These are phyloP conservation scores for Rheum nobile DNA, from an alignment of 148 eudicot species.

Conservation along the genomic window DNA sequence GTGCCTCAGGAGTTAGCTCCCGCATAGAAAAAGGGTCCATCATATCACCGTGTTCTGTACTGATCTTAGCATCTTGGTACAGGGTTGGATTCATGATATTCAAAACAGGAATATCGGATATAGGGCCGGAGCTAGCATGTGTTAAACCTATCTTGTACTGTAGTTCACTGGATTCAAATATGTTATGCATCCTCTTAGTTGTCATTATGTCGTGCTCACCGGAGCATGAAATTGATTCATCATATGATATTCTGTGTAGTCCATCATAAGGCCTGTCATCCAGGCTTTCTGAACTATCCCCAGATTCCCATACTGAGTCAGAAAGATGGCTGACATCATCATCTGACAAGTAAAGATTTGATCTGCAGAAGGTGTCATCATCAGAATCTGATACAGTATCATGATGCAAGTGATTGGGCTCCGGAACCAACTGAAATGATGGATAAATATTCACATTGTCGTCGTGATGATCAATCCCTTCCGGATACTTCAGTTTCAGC, in stretches of 20 bases:
- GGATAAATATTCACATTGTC: slow-evolving; percentile 47
- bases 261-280: slow-evolving; percentile 43
- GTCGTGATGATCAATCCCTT: slow-evolving; percentile 38
- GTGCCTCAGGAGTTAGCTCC: slow-evolving; percentile 39
- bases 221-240: slow-evolving; percentile 54
- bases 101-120: slow-evolving; percentile 39
- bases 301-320: slow-evolving; percentile 74
- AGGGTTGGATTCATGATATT: slow-evolving; percentile 24
- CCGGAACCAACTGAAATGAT: slow-evolving; percentile 88
- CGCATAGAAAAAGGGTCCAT: slow-evolving; percentile 17
- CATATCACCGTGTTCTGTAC: slow-evolving; percentile 15
- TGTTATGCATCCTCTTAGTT: slow-evolving; percentile 11
- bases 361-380: slow-evolving; percentile 77
- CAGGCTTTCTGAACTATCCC: slow-evolving; percentile 35
- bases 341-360: slow-evolving; percentile 66
- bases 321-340: slow-evolving; percentile 47
- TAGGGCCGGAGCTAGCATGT: slow-evolving; percentile 18
- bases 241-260: slow-evolving; percentile 34
- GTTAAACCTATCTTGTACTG: slow-evolving; percentile 16
- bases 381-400: slow-evolving; percentile 66
- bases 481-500: slow-evolving; percentile 66
- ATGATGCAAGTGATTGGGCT: slow-evolving; percentile 24
- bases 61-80: slow-evolving; percentile 24
- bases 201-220: slow-evolving; percentile 21
- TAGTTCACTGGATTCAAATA: slow-evolving; percentile 15